Conservation (phyloP, 2,329 filamentous ascomycete species). For the Emergomyces pasteurianus region DNA sequence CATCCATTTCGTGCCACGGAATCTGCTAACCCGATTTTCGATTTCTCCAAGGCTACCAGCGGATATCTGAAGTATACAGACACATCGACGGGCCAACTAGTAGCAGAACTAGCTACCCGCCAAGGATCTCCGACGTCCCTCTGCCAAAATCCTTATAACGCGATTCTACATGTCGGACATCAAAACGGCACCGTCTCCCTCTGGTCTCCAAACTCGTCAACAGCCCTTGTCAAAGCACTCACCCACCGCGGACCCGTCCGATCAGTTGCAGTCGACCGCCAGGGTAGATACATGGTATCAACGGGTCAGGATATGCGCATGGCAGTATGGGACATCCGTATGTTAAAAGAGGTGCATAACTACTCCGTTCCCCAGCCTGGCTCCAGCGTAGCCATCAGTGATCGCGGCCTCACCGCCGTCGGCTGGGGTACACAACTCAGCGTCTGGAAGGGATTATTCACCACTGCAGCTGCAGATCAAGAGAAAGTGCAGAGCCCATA, state of each 20-base stretch:
- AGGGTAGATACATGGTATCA: constrained; percentile 91
- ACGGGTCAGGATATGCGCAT: constrained; percentile 82
- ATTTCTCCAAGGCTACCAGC: constrained; percentile 47
- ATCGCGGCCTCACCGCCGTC: constrained; percentile 75
- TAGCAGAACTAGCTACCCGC: constrained; percentile 74
- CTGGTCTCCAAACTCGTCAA: constrained; percentile 86
- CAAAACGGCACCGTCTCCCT: constrained; percentile 90
- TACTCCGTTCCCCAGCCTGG: constrained; percentile 79
- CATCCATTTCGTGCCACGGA: neutral
- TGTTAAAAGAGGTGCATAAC: constrained; percentile 82
- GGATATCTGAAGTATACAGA: constrained; percentile 91
- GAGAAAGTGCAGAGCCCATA: constrained; percentile 78
- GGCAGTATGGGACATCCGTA: constrained; percentile 92
- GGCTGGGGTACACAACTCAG: constrained; percentile 83
- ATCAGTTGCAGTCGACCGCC: constrained; percentile 71
- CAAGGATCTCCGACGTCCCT: constrained; percentile 74
- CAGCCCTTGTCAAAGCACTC: constrained; percentile 80
- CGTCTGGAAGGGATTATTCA: constrained; percentile 84
- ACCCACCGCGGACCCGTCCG: constrained; percentile 83
- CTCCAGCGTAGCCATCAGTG: constrained; percentile 74
- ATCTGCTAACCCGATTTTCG: neutral
- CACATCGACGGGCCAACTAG: constrained; percentile 80
- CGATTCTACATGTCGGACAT: constrained; percentile 81
- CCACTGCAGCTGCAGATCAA: constrained; percentile 57
- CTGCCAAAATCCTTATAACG: constrained; percentile 83